These are phyloP conservation scores for Diaporthe citri DNA, from an alignment of 2,329 filamentous ascomycete genomes.

Conservation along the genomic window DNA sequence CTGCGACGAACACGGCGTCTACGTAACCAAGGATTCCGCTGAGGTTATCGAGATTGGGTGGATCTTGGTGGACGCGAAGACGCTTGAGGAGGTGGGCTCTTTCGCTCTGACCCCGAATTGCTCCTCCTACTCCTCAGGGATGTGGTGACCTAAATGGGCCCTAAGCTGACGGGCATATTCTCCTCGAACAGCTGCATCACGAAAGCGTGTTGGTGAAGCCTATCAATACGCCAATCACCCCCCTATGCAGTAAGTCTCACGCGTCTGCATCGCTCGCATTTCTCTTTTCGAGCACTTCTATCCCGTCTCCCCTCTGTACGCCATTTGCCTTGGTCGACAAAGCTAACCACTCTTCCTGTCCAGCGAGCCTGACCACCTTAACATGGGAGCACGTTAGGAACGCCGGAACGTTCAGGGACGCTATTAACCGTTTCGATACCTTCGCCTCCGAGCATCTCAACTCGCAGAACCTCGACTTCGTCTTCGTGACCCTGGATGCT, in stretches of 20 bases:
- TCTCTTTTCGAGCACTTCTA: constrained; percentile 30
- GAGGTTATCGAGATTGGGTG: constrained; percentile 99
- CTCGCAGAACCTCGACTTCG: constrained; percentile 93
- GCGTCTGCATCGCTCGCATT: constrained; percentile 38
- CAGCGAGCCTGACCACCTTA: constrained; percentile 95
- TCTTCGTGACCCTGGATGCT: constrained; percentile 97
- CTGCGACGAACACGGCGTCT: constrained; percentile 98
- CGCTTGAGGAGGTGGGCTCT: constrained; percentile 85
- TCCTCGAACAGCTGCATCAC: constrained; percentile 79
- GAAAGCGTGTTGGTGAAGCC: constrained; percentile 98
- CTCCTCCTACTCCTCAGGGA: constrained; percentile 19
- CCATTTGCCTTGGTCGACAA: constrained; percentile 17
- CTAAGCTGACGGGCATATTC: constrained; percentile 16
- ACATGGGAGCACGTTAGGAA: constrained; percentile 99
- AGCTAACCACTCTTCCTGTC: constrained; percentile 38
- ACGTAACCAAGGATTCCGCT: constrained; percentile 98
- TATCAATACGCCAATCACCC: constrained; percentile 98
- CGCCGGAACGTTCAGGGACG: constrained; percentile 96
- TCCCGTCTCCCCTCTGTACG: constrained; percentile 29
- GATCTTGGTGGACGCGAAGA: constrained; percentile 94
- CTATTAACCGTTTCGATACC: constrained; percentile 92
- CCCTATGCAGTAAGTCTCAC: constrained; percentile 90
- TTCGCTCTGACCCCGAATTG: constrained; percentile 23
- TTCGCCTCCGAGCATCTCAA: constrained; percentile 94
- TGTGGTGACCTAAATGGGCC: constrained; percentile 38